These are phyloP conservation scores for Suillus subaureus DNA, from an alignment of 768 basidiomycete species.

Conservation along the genomic window DNA sequence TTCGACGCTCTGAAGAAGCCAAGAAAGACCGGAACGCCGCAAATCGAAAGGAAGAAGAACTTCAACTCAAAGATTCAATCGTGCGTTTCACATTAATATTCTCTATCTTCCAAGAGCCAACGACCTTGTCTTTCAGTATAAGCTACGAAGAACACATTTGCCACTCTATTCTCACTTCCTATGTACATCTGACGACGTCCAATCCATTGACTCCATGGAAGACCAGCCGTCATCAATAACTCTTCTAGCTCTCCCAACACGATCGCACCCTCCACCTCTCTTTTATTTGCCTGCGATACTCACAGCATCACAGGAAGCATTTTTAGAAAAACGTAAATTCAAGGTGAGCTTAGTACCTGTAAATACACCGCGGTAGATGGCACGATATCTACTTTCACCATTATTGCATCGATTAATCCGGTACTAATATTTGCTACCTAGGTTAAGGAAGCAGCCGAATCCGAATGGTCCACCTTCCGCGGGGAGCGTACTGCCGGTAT, in stretches of 20 bases:
- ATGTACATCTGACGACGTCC: constrained; percentile 70
- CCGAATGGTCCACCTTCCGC: constrained; percentile 68
- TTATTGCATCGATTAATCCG: neutral
- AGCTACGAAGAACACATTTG: constrained; percentile 70
- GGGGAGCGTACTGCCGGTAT: constrained; percentile 60
- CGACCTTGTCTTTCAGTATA: constrained; percentile 50
- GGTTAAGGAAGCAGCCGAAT: constrained; percentile 64
- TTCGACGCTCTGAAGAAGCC: constrained; percentile 82
- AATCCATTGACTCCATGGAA: constrained; percentile 35
- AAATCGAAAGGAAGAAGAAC: constrained; percentile 80
- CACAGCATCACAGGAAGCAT: constrained; percentile 68
- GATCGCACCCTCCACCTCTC: constrained; percentile 74
- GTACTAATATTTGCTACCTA: constrained; percentile 25
- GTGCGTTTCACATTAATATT: constrained; percentile 43
- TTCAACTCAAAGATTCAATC: constrained; percentile 80
- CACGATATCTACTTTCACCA: neutral
- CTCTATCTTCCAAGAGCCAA: neutral
- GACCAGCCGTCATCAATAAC: constrained; percentile 30
- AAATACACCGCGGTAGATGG: neutral
- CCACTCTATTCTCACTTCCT: constrained; percentile 77
- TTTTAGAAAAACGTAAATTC: constrained; percentile 59
- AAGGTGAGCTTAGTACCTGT: constrained; percentile 45
- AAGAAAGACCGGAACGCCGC: constrained; percentile 80
- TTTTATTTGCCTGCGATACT: constrained; percentile 77
- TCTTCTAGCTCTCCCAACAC: constrained; percentile 50